Conservation (phyloP, 768 basidiomycete genomes). For the Tricholomella constricta region DNA sequence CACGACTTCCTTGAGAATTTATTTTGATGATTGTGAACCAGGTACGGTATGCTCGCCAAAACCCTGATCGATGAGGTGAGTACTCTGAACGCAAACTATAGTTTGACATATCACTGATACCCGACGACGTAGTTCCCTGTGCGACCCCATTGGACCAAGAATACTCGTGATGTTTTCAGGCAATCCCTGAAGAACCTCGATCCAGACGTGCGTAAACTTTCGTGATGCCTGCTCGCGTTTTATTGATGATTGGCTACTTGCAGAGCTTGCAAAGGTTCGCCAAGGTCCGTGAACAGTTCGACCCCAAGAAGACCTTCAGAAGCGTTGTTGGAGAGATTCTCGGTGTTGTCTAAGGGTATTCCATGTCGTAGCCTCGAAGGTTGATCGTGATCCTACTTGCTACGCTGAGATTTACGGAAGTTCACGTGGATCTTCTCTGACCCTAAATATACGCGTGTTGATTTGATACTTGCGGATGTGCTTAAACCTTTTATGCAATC, state of each 20-base stretch:
- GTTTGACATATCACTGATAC: not conserved
- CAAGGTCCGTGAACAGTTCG: slow-evolving; percentile 31
- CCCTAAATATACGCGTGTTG: not conserved
- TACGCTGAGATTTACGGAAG: not conserved
- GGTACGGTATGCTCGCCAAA: slow-evolving; percentile 21
- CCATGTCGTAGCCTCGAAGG: not conserved
- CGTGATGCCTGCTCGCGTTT: not conserved
- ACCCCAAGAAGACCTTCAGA: slow-evolving; percentile 35
- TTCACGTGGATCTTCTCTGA: not conserved
- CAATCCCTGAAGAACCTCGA: slow-evolving; percentile 34
- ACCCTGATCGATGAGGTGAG: slow-evolving; percentile 36
- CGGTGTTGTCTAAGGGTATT: slow-evolving; percentile 27
- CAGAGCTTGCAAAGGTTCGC: slow-evolving; percentile 34
- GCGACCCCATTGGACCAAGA: slow-evolving; percentile 40
- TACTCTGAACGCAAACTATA: not conserved
- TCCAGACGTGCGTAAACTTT: slow-evolving; percentile 27
- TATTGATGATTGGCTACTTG: not conserved
- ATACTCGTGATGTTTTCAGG: slow-evolving; percentile 30
- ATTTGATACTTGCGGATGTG: too few relatives aligned
- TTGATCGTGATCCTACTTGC: not conserved
- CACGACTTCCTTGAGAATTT: not conserved
- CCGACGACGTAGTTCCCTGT: slow-evolving; percentile 31
- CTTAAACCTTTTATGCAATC: too few relatives aligned
- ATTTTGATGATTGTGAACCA: not conserved
- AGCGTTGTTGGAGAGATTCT: slow-evolving; percentile 39